A percentile compares a stretch with the other conserved stretches of the same genome.
phyloP scores from a whole-genome alignment of 2,329 filamentous ascomycete genomes.

The Colletotrichum sp. region DNA sequence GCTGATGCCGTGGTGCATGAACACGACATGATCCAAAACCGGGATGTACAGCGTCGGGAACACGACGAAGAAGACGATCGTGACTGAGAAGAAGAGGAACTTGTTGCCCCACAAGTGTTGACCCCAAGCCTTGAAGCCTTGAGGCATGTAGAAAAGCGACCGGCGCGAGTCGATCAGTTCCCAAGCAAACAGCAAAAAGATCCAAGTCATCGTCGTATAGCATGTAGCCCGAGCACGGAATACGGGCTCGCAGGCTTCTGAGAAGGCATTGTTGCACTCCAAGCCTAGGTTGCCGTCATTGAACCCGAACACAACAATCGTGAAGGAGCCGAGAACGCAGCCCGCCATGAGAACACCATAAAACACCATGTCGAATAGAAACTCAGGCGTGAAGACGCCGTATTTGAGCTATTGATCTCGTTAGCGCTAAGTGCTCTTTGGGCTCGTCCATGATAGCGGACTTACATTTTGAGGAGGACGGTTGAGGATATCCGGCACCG shows the following conservation, averaged over 20 bases:
- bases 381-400: slow-evolving; percentile 70
- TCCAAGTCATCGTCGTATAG: slow-evolving; percentile 78
- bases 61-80: slow-evolving; percentile 51
- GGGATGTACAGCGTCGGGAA: slow-evolving; percentile 64
- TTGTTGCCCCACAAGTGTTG: slow-evolving; percentile 73
- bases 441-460: not conserved
- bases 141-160: slow-evolving; percentile 78
- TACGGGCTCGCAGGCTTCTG: slow-evolving; percentile 61
- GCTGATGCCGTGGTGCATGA: slow-evolving; percentile 63
- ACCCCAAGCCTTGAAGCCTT: slow-evolving; percentile 68
- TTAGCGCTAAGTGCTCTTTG: not conserved
- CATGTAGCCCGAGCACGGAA: slow-evolving; percentile 76
- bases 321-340: slow-evolving; percentile 67
- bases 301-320: slow-evolving; percentile 67
- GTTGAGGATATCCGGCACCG: slow-evolving; percentile 71
- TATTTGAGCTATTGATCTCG: slow-evolving; percentile 45
- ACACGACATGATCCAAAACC: slow-evolving; percentile 62
- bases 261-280: slow-evolving; percentile 65
- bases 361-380: slow-evolving; percentile 70
- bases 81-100: slow-evolving; percentile 72
- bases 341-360: slow-evolving; percentile 73
- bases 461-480: slow-evolving; percentile 62
- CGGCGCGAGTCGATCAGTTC: slow-evolving; percentile 77
- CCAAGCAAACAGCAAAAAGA: slow-evolving; percentile 78
- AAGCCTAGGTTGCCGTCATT: slow-evolving; percentile 60